Conservation (phyloP, 2,329 filamentous ascomycete species). For the Remersonia thermophila region DNA sequence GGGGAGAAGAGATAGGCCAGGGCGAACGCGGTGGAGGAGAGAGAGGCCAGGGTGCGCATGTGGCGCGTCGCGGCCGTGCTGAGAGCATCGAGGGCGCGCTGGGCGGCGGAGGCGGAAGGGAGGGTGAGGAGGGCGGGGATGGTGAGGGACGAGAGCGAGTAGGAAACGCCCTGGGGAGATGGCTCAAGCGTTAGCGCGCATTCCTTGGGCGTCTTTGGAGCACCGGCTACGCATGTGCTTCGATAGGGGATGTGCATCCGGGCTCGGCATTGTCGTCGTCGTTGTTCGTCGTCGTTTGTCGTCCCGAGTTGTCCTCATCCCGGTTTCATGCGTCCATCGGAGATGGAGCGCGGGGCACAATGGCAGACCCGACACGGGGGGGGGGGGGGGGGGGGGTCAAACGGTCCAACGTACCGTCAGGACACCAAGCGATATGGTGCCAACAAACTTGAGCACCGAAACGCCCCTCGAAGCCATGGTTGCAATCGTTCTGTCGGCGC, state of each 20-base stretch:
- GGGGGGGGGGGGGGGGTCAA: too few species aligned
- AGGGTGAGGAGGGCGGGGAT: slow-evolving; percentile 72
- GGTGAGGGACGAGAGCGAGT: slow-evolving; percentile 65
- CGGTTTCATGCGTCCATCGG: neutral
- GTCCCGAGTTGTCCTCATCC: neutral
- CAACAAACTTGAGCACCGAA: slow-evolving; percentile 80
- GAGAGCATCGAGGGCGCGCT: slow-evolving; percentile 58
- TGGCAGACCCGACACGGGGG: too few species aligned
- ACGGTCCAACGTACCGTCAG: slow-evolving; percentile 77
- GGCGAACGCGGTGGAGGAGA: slow-evolving; percentile 60
- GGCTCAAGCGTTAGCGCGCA: slow-evolving; percentile 3
- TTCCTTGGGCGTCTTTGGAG: too few species aligned
- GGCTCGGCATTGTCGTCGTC: neutral
- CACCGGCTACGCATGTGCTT: too few species aligned
- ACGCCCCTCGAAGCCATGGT: slow-evolving; percentile 58
- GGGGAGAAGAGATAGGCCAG: slow-evolving; percentile 71
- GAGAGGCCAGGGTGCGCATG: slow-evolving; percentile 51
- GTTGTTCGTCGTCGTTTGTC: too few species aligned
- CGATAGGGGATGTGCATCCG: too few species aligned
- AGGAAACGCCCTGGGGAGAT: slow-evolving; percentile 63
- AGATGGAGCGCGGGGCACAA: too few species aligned
- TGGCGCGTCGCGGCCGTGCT: slow-evolving; percentile 51
- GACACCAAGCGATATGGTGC: slow-evolving; percentile 77
- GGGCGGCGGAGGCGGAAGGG: slow-evolving; percentile 59
- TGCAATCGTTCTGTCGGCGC: slow-evolving; percentile 10